phyloP scores from a whole-genome alignment of 176 grass and related monocot species.

The Rhipidocladum racemiflorum region DNA sequence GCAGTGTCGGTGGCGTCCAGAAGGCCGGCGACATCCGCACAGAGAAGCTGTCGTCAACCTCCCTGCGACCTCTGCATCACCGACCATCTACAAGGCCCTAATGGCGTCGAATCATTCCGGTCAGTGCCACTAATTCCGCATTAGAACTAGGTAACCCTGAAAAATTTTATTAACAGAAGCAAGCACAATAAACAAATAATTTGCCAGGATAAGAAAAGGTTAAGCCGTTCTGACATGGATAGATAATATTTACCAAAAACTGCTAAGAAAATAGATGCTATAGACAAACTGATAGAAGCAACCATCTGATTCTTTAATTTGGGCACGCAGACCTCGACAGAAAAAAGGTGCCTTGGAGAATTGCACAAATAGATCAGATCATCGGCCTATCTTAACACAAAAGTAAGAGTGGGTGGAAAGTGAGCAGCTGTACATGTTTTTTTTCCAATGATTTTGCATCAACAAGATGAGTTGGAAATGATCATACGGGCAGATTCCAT shows the following conservation, averaged over 20 bases:
- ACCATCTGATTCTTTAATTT: background rate
- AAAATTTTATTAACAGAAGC: background rate
- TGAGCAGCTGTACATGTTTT: background rate
- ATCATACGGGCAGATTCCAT: background rate
- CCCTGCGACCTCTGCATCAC: too few relatives aligned
- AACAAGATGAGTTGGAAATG: background rate
- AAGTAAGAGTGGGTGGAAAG: background rate
- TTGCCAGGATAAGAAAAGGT: background rate
- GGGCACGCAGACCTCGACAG: background rate
- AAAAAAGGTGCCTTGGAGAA: background rate
- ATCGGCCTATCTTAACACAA: background rate
- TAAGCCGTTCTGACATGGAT: background rate
- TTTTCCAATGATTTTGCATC: background rate
- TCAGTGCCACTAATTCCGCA: too few relatives aligned
- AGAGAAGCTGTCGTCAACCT: too few relatives aligned
- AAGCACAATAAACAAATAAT: background rate
- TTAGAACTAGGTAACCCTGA: too few relatives aligned
- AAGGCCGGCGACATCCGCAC: too few relatives aligned
- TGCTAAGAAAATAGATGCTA: background rate
- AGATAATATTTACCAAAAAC: background rate
- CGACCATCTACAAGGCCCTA: too few relatives aligned
- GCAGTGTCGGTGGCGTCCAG: too few relatives aligned
- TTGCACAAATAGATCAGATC: background rate
- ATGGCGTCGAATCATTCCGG: too few relatives aligned
- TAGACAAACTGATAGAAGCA: background rate